Percentiles rank a stretch among this genome's conserved stretches.
phyloP scores from a whole-genome alignment of 805 yeast species.

The Metschnikowia baotianmanensis region DNA sequence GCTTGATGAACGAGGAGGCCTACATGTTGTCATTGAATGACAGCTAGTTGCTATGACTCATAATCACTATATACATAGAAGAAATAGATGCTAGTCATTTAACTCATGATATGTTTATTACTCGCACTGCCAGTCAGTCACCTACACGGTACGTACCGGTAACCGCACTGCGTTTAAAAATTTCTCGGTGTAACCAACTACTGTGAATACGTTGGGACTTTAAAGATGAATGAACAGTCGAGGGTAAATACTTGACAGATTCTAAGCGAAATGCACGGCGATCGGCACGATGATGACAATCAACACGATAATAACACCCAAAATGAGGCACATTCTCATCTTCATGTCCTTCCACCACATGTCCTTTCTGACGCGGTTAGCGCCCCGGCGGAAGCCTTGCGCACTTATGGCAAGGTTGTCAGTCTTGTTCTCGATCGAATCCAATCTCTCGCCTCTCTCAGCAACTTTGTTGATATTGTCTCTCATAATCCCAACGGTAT shows the following conservation, averaged over 20 bases:
- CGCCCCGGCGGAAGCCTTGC: constrained; percentile 93
- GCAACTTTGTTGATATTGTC: constrained; percentile 95
- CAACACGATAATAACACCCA: constrained; percentile 72
- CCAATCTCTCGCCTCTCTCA: constrained; percentile 90
- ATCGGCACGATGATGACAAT: constrained; percentile 91
- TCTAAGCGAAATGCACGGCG: constrained; percentile 73
- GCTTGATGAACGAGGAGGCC: constrained; percentile 51
- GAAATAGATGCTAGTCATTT: constrained; percentile 5
- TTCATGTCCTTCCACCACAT: constrained; percentile 99
- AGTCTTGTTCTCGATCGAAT: constrained; percentile 88
- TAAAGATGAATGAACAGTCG: background rate
- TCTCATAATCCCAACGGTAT: constrained; percentile 96
- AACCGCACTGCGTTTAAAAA: no score
- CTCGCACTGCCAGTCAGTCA: background rate
- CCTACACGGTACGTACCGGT: no score
- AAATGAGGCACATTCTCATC: constrained; percentile 87
- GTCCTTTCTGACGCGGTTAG: constrained; percentile 94
- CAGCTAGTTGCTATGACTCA: constrained; percentile 12
- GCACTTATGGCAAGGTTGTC: constrained; percentile 91
- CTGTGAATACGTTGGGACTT: background rate
- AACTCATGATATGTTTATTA: background rate
- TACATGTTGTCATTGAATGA: constrained; percentile 60
- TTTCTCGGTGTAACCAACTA: no score
- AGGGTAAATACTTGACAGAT: background rate
- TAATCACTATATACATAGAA: background rate